A percentile compares a stretch with the other conserved stretches of the same genome.
These are phyloP conservation scores for Alternaria sp. DNA, from an alignment of 2,329 filamentous ascomycete species.

Conservation along the genomic window DNA sequence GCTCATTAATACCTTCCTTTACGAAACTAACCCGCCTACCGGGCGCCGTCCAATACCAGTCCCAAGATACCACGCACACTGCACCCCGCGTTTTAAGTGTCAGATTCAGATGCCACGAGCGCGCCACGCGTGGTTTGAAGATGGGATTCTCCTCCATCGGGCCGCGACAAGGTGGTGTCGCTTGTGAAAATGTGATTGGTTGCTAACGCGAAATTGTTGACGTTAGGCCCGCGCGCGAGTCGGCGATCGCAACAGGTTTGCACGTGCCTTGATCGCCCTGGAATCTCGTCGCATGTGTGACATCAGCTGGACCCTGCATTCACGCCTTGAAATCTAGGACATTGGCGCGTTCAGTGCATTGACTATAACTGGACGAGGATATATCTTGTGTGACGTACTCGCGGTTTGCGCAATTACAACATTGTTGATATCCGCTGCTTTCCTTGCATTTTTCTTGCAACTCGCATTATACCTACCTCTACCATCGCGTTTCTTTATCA, in stretches of 20 bases:
- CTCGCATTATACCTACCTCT: background rate
- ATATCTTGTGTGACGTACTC: conserved; percentile 13
- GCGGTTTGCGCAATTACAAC: background rate
- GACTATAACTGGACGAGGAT: conserved; percentile 25
- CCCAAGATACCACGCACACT: conserved; percentile 1
- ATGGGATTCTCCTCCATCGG: conserved; percentile 15
- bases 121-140: conserved; percentile 24
- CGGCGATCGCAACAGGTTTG: conserved; percentile 30
- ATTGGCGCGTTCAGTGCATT: conserved; percentile 8
- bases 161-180: conserved; percentile 24
- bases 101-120: conserved; percentile 22
- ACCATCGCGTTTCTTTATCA: background rate
- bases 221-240: conserved; percentile 11
- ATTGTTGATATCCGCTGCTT: background rate
- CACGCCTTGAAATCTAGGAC: conserved; percentile 15
- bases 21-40: background rate
- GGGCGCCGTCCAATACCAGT: conserved; percentile 10
- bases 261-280: conserved; percentile 1
- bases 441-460: background rate
- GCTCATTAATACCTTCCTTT: conserved; percentile 7
- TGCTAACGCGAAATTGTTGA: conserved; percentile 18
- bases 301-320: conserved; percentile 41
- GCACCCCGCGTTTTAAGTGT: conserved; percentile 2
- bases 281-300: conserved; percentile 32
- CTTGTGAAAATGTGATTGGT: conserved; percentile 24